Base-by-base conservation (phyloP, 2,329 filamentous ascomycete genomes). In the Diplocarpon rosae region DNA sequence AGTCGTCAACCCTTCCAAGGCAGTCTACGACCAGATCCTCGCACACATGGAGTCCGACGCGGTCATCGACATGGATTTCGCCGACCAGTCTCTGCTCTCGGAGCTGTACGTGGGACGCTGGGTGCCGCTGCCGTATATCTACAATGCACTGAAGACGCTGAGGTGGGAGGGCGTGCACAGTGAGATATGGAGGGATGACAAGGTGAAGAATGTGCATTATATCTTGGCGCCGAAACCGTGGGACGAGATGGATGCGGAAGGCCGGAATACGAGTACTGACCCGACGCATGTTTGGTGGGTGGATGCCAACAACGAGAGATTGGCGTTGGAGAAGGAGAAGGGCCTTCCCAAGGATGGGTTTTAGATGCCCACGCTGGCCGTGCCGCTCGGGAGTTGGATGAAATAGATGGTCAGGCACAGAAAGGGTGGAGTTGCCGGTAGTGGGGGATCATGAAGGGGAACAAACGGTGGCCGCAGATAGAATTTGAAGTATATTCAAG, bases 131-230 rank as follows among this genome's bases (percentile, higher is more conserved):
- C 74, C 75, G 1, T 80, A 79, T 53, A 63, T 70, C 12, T 80
- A 79, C 59, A 80, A 80, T 52, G 76, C 74, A 9, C 67, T 80
- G 49, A 79, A 80, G 69, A 78, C 76, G 13, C 49, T 80, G 65
- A 63, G 73, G 13, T 68, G 68, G 65, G 54, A 65, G 13, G 67
- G 64, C 11, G 73, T 78, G 27, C 76, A 80, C 55, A 60, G 62
- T 24, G 56, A 62, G 45, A 73, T 80, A 45, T 80, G 76, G 76
- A 61, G 65, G 10, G 76, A 80, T 52, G 70, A 70, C 14, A 58
- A 63, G 33, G 72, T 80, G 39, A 78, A 76, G 65, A 78, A 77
- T 52, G 60, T 80, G 5, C 76, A 80, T 56, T 79, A 76, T 49
- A 78, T 80, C 37, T 58, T 80, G 16, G 69, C 66, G 31, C 75